Percentiles rank a stretch among this genome's conserved stretches.
Evolutionary conservation across 352 stramenopile species (phyloP).

Genomic region (Globisporangium lucens): DNA sequence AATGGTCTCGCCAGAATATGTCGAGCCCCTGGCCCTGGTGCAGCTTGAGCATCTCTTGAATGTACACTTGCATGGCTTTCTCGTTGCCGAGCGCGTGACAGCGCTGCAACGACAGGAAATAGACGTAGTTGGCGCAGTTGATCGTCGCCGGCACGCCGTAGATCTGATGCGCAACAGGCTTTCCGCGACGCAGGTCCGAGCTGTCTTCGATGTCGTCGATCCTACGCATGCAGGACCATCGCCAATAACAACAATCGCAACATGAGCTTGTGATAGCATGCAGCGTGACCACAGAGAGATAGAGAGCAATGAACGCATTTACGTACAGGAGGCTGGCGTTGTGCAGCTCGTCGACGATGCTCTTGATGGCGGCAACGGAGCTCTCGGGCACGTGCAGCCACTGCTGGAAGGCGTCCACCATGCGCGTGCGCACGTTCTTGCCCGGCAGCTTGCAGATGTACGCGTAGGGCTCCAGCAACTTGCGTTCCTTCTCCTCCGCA

Average conservation of each 20-base stretch:
- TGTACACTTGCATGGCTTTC: conserved; percentile 89
- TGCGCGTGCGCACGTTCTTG: conserved; percentile 86
- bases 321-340: conserved; percentile 92
- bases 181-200: conserved; percentile 92
- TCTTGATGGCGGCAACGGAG: conserved; percentile 80
- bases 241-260: not conserved
- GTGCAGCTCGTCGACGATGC: conserved; percentile 95
- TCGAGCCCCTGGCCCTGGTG: conserved; percentile 95
- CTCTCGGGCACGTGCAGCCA: conserved; percentile 67
- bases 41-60: conserved; percentile 93
- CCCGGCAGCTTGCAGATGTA: conserved; percentile 86
- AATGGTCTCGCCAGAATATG: conserved; percentile 93
- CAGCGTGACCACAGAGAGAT: not conserved
- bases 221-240: conserved; percentile 19
- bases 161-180: conserved; percentile 94
- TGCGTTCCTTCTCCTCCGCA: conserved; percentile 33
- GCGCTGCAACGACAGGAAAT: conserved; percentile 94
- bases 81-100: conserved; percentile 87
- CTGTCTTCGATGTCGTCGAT: conserved; percentile 99
- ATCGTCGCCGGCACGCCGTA: conserved; percentile 96
- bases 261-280: not conserved
- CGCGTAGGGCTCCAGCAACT: conserved; percentile 83
- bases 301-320: not conserved
- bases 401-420: conserved; percentile 89
- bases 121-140: conserved; percentile 98